Evolutionary conservation across 768 basidiomycete genomes (phyloP).

Genomic region (Macrolepiota albuminosa): DNA sequence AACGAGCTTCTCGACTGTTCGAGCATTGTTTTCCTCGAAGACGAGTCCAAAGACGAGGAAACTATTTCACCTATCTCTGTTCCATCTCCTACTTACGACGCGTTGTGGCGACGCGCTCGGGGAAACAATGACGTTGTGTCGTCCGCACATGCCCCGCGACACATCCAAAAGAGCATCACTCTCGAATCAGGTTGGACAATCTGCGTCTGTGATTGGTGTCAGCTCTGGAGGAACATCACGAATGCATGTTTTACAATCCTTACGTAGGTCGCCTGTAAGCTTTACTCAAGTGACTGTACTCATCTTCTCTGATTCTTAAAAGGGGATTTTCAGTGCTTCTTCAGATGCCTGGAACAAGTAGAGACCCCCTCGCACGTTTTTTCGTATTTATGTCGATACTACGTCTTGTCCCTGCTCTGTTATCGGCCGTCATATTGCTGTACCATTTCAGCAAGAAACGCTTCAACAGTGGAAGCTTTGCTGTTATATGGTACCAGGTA

Average conservation of each 20-base stretch:
- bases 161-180: not conserved
- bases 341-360: no score
- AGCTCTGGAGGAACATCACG: not conserved
- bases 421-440: not conserved
- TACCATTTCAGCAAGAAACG: not conserved
- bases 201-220: not conserved
- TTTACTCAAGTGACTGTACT: no score
- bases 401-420: not conserved
- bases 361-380: no score
- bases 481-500: no score
- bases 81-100: not conserved
- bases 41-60: not conserved
- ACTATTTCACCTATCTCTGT: not conserved
- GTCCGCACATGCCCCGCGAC: not conserved
- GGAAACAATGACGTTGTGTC: no score
- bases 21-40: not conserved
- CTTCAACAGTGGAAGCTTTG: not conserved
- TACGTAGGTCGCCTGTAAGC: not conserved
- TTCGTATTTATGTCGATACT: no score
- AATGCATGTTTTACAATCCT: not conserved
- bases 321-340: no score
- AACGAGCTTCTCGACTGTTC: not conserved
- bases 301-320: no score
- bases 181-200: not conserved
- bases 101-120: not conserved